Evolutionary conservation across 148 eudicot genomes (phyloP), one percentile per base, ranked within the genome.

Genomic region (Silene latifolia): DNA sequence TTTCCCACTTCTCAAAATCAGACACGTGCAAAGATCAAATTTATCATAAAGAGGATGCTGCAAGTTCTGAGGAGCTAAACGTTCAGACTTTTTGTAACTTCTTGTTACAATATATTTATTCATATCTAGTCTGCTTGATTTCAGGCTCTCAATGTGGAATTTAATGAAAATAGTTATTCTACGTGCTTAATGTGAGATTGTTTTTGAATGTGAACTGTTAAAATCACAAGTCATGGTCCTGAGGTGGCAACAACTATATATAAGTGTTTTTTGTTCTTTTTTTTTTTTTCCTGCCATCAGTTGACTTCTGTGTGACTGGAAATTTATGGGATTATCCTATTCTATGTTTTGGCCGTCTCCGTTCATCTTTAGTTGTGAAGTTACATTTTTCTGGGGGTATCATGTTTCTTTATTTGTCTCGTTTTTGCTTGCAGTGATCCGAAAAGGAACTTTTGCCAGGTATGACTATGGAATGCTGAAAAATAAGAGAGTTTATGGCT

Each of bases 401-500:
- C 4, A 13, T 69, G 27, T 4, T 27, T n/a, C 56, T 18, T 35
- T 15, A 20, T n/a, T 19, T 8, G 12, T n/a, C 21, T 4, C 9
- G 15, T 57, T 27, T 46, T 13, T 74, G 61, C 69, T 82, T 72
- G 76, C 90, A 96, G 98, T 96, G 99, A 96, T 96, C 71, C 94
- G 99, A 23, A 83, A 96, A 74, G 97, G 90, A 27, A 85, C 94
- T 21, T 96, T 96, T 83, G 90, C 97, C 21, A 88, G 78, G 86
- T 96, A 88, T 73, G 99, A 96, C 81, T 96, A 96, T 42, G 99
- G 99, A 74, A 32, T 74, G 32, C 78, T 83, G 67, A 90, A 92
- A 78, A 96, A 96, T 76, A 23, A 86, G 56, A 84, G 72, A 81
- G 74, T 65, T 58, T 96, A 96, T 75, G 92, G 94, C 46, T 85